phyloP scores from a whole-genome alignment of 2,329 filamentous ascomycete genomes.

The Xylariaceae sp. region DNA sequence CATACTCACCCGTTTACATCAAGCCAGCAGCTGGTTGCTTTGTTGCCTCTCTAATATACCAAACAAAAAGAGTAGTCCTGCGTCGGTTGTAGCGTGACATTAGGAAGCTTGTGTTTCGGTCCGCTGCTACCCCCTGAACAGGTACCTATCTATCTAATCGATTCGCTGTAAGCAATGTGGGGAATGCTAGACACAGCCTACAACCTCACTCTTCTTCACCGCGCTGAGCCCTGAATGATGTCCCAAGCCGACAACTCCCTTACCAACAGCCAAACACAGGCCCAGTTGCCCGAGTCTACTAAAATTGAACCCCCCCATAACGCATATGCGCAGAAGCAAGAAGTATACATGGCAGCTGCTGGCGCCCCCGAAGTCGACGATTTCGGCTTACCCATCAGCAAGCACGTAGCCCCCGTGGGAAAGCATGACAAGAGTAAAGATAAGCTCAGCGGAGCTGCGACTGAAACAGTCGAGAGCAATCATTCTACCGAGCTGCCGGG shows the following conservation, averaged over 20 bases:
- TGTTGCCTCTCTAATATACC: too few species aligned
- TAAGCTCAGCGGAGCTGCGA: conserved; percentile 13
- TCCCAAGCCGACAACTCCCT: conserved; percentile 19
- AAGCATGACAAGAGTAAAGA: conserved; percentile 12
- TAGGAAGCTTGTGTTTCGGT: too few species aligned
- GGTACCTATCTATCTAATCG: conserved; percentile 12
- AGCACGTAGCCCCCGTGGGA: conserved; percentile 46
- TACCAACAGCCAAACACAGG: conserved; percentile 9
- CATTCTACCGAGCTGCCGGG: background rate
- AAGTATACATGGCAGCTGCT: conserved; percentile 40
- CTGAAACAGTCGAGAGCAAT: background rate
- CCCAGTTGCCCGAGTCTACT: conserved; percentile 34
- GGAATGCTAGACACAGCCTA: conserved; percentile 8
- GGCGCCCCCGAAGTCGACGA: conserved; percentile 64
- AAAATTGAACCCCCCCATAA: conserved; percentile 17
- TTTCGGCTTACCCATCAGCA: conserved; percentile 71
- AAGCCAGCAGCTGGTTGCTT: too few species aligned
- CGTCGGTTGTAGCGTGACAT: too few species aligned
- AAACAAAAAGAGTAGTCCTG: too few species aligned
- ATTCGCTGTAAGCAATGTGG: conserved; percentile 14
- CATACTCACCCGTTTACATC: too few species aligned
- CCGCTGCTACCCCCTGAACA: too few species aligned
- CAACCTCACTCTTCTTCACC: conserved; percentile 12
- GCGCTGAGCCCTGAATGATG: conserved; percentile 14
- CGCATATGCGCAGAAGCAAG: conserved; percentile 41